Base-by-base conservation (phyloP, 768 basidiomycete genomes). In the Lactarius trivialis region DNA sequence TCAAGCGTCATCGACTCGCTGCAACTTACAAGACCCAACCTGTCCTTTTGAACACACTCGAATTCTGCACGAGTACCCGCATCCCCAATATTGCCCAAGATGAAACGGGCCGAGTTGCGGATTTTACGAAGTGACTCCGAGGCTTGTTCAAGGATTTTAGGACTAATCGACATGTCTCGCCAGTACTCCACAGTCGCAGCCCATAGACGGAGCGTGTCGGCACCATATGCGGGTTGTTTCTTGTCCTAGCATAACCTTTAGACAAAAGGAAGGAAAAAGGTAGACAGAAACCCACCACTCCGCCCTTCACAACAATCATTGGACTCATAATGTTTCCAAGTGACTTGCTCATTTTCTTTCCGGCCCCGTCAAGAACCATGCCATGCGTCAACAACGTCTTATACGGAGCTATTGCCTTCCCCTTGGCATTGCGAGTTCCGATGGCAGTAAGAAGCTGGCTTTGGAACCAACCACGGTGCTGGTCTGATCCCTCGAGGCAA, bases 391-490 rank as follows among this genome's bases (percentile, higher is more conserved):
- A 87, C 61, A 99, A 74, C 5, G 85, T 78, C 41, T 79, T 79
- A 71, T 93, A 99, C 12, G 96, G 87, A 52, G 76, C 76, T 26
- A 57, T 58, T 3, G 73, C 58, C 43, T 68, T 45, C 62, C 72
- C 60, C 68, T 67, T 41, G 12, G 71, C 61, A 9, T 73, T 66
- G 3, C 76, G 73, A 21, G 83, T 76, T 3, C 84, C 84, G 21
- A 96, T 75, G 11, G 85, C 82, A 4, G 97, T 98, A 52, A 99
- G 76, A 30, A 99, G 75, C 67, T 92, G 89, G 60, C 93, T 95
- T 74, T 99, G 97, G 78, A 99, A 99, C 96, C 96, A 99, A 9
- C 96, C 96, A 7, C 96, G 87, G 73, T 99, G 96, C 73, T 98
- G 96, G 73, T 99, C 96, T 1, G 91, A 89, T 15, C 97, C 97